Base-by-base conservation (phyloP, 2,329 filamentous ascomycete species). In the Sarocladium brachiariae region DNA sequence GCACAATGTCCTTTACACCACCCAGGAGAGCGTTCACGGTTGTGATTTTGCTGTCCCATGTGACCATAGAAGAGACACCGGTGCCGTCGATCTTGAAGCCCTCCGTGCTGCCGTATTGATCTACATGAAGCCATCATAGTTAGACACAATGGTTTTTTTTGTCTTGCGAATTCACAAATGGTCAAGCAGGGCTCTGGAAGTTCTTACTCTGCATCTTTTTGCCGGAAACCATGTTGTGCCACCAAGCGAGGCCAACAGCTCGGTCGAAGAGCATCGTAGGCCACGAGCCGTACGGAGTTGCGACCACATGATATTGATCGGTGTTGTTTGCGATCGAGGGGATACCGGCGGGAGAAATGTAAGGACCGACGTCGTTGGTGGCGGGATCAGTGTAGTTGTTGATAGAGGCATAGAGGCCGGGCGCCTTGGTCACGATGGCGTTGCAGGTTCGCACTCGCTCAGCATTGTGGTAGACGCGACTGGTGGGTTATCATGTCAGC, bases 141-240 rank as follows among this genome's bases (percentile, higher is more conserved):
- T n/a, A 35, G 33, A 7, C 5, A n/a, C 8, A 16, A 16, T 31
- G 27, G 27, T 13, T n/a, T n/a, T n/a, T n/a, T n/a, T n/a, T n/a
- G n/a, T n/a, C n/a, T n/a, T n/a, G n/a, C n/a, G n/a, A n/a, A n/a
- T n/a, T n/a, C 27, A 11, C 9, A 14, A 35, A 35, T 10, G n/a
- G 33, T 14, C 9, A 35, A 35, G 14, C 16, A 54, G 10, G 35
- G 9, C n/a, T 39, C 16, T 21, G 35, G 21, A 8, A 21, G 35
- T n/a, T 39, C 61, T 55, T 52, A 69, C 68, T 72, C 50, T 72
- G 70, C 69, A 72, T 71, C 57, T 70, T 70, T 57, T 68, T 70
- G 2, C 59, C 68, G 4, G 61, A 50, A 2, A 65, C 60, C 67
- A 70, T 72, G 47, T 70, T 71, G 45, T 61, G 63, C 68, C 68